These are phyloP conservation scores for Aspergillus panamensis DNA, from an alignment of 495 filamentous ascomycete genomes.

Conservation along the genomic window DNA sequence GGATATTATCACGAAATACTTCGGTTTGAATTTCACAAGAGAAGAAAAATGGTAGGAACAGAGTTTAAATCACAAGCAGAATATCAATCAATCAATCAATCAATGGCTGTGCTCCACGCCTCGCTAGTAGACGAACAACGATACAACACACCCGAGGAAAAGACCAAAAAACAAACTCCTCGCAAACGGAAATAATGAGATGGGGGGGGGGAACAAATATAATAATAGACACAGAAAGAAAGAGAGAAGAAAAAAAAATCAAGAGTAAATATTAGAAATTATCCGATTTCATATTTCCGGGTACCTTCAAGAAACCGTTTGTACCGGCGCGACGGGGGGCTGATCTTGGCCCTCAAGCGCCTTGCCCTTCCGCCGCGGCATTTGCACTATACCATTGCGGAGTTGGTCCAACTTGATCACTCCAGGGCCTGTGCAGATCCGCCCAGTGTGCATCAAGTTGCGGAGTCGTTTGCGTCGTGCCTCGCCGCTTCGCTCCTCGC, in stretches of 20 bases:
- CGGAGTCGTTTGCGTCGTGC: slow-evolving; percentile 59
- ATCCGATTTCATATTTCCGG: neutral
- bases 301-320: slow-evolving; percentile 35
- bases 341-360: slow-evolving; percentile 31
- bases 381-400: slow-evolving; percentile 34
- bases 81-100: slow-evolving; percentile 5
- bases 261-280: neutral
- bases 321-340: slow-evolving; percentile 25
- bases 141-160: slow-evolving; percentile 19
- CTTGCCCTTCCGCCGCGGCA: slow-evolving; percentile 28
- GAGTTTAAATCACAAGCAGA: slow-evolving; percentile 9
- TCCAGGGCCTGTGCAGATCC: slow-evolving; percentile 47
- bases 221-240: slow-evolving; percentile 11
- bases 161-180: slow-evolving; percentile 1
- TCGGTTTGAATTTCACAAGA: neutral
- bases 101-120: slow-evolving; percentile 20
- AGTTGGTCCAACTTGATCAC: slow-evolving; percentile 43
- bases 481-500: slow-evolving; percentile 60
- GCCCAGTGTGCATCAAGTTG: slow-evolving; percentile 43
- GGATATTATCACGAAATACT: neutral
- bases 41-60: neutral
- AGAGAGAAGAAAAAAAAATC: slow-evolving; percentile 4
- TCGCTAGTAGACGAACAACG: slow-evolving; percentile 17
- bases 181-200: neutral
- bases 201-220: neutral